A percentile compares a stretch with the other conserved stretches of the same genome.
phyloP scores from a whole-genome alignment of 228 moss, liverwort and hornwort species.

The Sphagnum fallax region DNA sequence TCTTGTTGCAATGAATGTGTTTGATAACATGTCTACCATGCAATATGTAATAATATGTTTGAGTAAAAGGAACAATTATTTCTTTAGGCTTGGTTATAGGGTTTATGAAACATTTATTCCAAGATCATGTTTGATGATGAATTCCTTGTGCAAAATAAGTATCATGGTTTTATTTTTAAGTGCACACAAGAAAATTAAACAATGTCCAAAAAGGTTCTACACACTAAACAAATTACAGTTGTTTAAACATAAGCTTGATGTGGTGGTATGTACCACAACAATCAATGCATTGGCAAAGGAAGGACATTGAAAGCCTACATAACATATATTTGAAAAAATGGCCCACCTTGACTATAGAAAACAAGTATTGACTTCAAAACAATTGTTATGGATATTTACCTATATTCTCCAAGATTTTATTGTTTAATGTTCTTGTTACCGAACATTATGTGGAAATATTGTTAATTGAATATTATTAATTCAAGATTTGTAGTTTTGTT shows the following conservation, averaged over 20 bases:
- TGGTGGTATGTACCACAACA: conserved; percentile 53
- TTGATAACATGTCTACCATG: too few species aligned
- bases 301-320: conserved; percentile 49
- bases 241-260: conserved; percentile 43
- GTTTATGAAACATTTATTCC: too few species aligned
- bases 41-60: too few species aligned
- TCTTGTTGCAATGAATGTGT: too few species aligned
- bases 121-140: not conserved
- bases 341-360: conserved; percentile 21
- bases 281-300: conserved; percentile 52
- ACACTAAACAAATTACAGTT: conserved; percentile 39
- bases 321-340: conserved; percentile 44
- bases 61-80: too few species aligned
- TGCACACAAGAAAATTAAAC: conserved; percentile 46
- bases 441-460: too few species aligned
- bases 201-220: conserved; percentile 47
- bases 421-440: too few species aligned
- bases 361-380: too few species aligned
- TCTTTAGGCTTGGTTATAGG: not conserved
- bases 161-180: conserved; percentile 52
- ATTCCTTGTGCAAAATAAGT: conserved; percentile 16
- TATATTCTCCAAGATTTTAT: too few species aligned
- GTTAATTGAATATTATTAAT: too few species aligned
- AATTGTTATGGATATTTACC: too few species aligned
- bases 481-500: too few species aligned